phyloP scores from a whole-genome alignment of 148 eudicot genomes.

The Amaranthus cruentus region DNA sequence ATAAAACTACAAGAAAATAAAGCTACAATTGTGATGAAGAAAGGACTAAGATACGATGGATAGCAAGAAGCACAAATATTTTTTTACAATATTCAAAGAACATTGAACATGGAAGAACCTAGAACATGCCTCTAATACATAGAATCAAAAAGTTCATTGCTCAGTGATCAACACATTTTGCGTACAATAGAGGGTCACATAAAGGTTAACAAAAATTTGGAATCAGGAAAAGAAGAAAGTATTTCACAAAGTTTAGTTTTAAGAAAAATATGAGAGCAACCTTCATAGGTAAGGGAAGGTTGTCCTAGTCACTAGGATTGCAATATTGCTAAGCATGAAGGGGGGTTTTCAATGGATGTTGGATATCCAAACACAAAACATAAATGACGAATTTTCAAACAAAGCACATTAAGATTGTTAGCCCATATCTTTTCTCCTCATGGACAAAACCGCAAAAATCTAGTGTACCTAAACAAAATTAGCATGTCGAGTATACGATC shows the following conservation, averaged over 20 bases:
- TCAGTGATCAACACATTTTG: neutral
- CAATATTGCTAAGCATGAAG: neutral
- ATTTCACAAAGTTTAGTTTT: neutral
- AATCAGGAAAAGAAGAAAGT: neutral
- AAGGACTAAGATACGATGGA: neutral
- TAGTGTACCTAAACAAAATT: too few species aligned
- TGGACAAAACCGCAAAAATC: too few species aligned
- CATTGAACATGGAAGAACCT: neutral
- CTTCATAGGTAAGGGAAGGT: neutral
- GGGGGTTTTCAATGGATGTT: neutral
- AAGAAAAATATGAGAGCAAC: neutral
- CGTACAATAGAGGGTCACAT: neutral
- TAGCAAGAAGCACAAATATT: constrained; percentile 1
- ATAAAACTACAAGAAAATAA: neutral
- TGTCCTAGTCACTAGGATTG: neutral
- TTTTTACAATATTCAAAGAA: neutral
- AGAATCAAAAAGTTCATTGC: neutral
- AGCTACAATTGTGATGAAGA: neutral
- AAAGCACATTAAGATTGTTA: too few species aligned
- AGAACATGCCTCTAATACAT: neutral
- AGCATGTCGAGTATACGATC: too few species aligned
- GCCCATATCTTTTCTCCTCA: too few species aligned
- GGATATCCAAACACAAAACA: neutral
- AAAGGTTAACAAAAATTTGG: neutral
- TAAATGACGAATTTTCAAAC: too few species aligned